A percentile compares a stretch with the other conserved stretches of the same genome.
Evolutionary conservation across 2,329 filamentous ascomycete genomes (phyloP).

Genomic region (Paracoccidioides brasiliensis): DNA sequence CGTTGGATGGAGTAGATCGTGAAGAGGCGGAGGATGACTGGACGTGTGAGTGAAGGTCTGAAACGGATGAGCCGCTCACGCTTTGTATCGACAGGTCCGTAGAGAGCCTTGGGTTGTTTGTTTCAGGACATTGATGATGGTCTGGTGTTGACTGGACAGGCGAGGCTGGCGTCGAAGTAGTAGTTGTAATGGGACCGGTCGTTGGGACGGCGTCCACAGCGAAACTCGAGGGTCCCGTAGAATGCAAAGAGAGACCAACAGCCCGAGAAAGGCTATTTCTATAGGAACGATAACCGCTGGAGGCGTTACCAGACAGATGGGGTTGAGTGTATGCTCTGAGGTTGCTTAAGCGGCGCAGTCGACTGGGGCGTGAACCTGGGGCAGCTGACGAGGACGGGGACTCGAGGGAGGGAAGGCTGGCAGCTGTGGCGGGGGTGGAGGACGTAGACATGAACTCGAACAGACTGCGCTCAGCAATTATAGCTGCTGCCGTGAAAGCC

Average conservation of each 20-base stretch:
- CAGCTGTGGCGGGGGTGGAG: neutral
- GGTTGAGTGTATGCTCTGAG: constrained; percentile 27
- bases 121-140: constrained; percentile 19
- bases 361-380: constrained; percentile 17
- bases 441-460: constrained; percentile 1
- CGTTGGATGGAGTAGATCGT: constrained; percentile 18
- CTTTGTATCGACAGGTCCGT: constrained; percentile 7
- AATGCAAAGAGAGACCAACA: constrained; percentile 22
- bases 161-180: constrained; percentile 13
- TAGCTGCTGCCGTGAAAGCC: neutral
- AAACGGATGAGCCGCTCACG: constrained; percentile 13
- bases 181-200: constrained; percentile 10
- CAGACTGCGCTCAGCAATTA: neutral
- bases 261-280: constrained; percentile 27
- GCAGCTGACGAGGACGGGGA: constrained; percentile 6
- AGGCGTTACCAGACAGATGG: constrained; percentile 15
- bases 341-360: constrained; percentile 29
- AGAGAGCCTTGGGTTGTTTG: constrained; percentile 12
- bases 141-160: constrained; percentile 7
- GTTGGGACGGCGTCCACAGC: constrained; percentile 1
- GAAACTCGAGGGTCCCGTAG: constrained; percentile 8
- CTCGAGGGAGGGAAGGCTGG: neutral
- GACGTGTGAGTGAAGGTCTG: constrained; percentile 12
- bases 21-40: constrained; percentile 19
- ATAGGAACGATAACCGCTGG: constrained; percentile 17